Conservation (phyloP, 2,329 filamentous ascomycete genomes). For the Paraphoma chrysanthemicola region DNA sequence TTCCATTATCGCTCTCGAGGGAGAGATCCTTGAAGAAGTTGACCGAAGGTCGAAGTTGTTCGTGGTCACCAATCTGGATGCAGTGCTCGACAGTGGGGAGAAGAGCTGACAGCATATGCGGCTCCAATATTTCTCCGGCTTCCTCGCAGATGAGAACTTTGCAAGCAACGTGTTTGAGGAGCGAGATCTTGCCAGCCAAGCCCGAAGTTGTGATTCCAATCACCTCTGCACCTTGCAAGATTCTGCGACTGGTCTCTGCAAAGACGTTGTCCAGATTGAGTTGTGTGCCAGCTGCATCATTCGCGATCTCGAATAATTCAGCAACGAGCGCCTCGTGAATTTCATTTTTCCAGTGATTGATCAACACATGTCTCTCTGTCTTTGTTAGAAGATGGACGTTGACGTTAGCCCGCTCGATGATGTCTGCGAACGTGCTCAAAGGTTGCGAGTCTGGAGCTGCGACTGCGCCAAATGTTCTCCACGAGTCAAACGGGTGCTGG, state of each 20-base stretch:
- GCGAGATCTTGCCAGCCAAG: constrained; percentile 61
- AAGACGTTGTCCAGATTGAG: constrained; percentile 27
- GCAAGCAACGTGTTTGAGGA: constrained; percentile 57
- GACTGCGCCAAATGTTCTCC: constrained; percentile 6
- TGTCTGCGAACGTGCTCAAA: not conserved
- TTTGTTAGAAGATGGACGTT: constrained; percentile 16
- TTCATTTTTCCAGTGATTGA: constrained; percentile 23
- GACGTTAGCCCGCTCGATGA: constrained; percentile 12
- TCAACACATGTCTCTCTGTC: constrained; percentile 16
- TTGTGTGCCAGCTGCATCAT: constrained; percentile 13
- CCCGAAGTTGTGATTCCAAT: constrained; percentile 68
- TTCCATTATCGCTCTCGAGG: constrained; percentile 57
- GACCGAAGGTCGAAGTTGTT: constrained; percentile 66
- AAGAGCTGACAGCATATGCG: constrained; percentile 66
- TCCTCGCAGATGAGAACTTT: constrained; percentile 73
- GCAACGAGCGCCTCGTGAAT: constrained; percentile 13
- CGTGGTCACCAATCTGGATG: constrained; percentile 70
- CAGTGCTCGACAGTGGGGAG: constrained; percentile 67
- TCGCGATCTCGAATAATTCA: constrained; percentile 19
- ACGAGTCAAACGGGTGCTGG: constrained; percentile 32
- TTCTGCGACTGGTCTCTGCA: constrained; percentile 49
- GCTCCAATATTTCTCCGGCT: constrained; percentile 72
- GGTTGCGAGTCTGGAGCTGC: not conserved
- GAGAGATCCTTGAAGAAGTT: constrained; percentile 61
- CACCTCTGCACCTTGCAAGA: constrained; percentile 55